Percentiles rank a stretch among this genome's conserved stretches.
phyloP scores from a whole-genome alignment of 2,329 filamentous ascomycete species.

The Fusarium clavum region DNA sequence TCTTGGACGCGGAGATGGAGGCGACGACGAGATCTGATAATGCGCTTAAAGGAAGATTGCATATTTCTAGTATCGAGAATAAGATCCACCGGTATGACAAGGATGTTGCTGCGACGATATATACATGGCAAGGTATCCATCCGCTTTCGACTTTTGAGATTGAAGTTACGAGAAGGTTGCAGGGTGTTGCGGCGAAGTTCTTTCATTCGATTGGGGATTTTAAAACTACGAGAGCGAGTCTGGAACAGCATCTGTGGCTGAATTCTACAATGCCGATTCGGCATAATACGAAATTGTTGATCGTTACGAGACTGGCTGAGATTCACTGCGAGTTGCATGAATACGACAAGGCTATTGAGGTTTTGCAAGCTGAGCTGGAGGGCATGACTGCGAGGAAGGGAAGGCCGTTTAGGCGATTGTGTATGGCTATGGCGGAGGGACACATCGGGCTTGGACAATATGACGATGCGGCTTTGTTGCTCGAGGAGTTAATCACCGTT shows the following conservation, averaged over 20 bases:
- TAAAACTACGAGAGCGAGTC: conserved; percentile 42
- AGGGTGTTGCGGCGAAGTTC: conserved; percentile 49
- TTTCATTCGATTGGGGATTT: conserved; percentile 52
- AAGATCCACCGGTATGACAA: conserved; percentile 50
- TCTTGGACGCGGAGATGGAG: conserved; percentile 31
- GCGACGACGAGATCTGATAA: conserved; percentile 45
- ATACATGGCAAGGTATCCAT: conserved; percentile 47
- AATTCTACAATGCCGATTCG: conserved; percentile 44
- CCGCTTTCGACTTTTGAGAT: conserved; percentile 49
- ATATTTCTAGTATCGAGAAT: conserved; percentile 52
- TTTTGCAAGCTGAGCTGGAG: conserved; percentile 43
- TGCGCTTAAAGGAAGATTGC: conserved; percentile 48
- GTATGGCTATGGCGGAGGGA: conserved; percentile 44
- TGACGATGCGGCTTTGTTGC: conserved; percentile 14
- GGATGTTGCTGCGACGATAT: conserved; percentile 47
- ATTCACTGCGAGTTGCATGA: conserved; percentile 48
- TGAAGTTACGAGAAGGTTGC: conserved; percentile 50
- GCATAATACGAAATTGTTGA: conserved; percentile 42
- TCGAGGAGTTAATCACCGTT: conserved; percentile 23
- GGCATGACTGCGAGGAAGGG: conserved; percentile 30
- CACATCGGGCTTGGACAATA: conserved; percentile 40
- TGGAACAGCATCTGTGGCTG: conserved; percentile 49
- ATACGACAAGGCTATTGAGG: conserved; percentile 32
- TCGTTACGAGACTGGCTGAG: conserved; percentile 47
- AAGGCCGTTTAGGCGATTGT: conserved; percentile 41